phyloP scores from a whole-genome alignment of 495 filamentous ascomycete species.

The Bacidia rubella region DNA sequence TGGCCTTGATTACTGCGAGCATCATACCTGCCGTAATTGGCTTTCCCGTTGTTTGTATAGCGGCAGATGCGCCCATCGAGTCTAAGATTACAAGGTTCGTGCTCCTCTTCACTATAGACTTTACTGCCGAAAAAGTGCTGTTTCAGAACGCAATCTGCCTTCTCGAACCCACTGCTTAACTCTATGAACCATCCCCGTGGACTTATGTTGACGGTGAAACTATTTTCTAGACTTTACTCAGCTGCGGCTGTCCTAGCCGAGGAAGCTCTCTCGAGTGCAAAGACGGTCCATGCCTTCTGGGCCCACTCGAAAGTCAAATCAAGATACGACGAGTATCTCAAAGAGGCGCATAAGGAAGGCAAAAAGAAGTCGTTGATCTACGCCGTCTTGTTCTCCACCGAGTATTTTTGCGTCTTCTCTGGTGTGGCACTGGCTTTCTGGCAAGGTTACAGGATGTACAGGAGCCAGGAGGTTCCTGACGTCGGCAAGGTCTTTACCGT shows the following conservation, averaged over 20 bases:
- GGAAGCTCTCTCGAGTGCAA: conserved; percentile 33
- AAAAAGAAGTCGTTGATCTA: conserved; percentile 23
- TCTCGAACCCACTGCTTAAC: too few relatives aligned
- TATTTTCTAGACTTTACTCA: conserved; percentile 17
- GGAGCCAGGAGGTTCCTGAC: not conserved
- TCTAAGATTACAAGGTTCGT: too few relatives aligned
- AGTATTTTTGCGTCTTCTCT: conserved; percentile 30
- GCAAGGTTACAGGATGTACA: not conserved
- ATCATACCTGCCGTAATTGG: conserved; percentile 31
- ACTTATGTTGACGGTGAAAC: conserved; percentile 17
- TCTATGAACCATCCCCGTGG: too few relatives aligned
- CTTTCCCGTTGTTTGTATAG: conserved; percentile 15
- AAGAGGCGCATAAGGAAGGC: conserved; percentile 16
- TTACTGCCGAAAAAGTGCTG: too few relatives aligned
- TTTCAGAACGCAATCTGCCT: too few relatives aligned
- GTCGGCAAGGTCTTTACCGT: not conserved
- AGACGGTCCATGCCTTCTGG: not conserved
- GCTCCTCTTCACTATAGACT: too few relatives aligned
- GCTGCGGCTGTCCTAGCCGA: conserved; percentile 33
- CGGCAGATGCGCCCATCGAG: not conserved
- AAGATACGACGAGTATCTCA: conserved; percentile 26
- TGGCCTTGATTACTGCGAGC: conserved; percentile 32
- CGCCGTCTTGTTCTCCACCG: conserved; percentile 28
- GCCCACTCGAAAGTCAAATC: conserved; percentile 18
- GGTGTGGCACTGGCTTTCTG: conserved; percentile 7